These are phyloP conservation scores for Erysimum cheiranthoides DNA, from an alignment of 345 rosid genomes.

Conservation along the genomic window DNA sequence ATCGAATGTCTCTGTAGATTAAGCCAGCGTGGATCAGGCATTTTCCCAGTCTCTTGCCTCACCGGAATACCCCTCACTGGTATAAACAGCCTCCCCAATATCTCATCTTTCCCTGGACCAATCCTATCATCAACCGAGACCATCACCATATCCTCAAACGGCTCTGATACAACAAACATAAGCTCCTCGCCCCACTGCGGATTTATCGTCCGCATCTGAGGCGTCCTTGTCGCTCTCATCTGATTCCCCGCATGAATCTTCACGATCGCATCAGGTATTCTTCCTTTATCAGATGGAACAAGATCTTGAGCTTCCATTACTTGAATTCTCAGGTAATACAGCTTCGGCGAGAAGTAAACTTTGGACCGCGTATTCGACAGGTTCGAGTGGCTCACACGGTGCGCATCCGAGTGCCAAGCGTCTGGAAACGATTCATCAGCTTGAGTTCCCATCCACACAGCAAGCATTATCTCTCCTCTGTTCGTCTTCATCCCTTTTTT, in stretches of 20 bases:
- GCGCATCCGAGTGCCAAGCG: constrained; percentile 99
- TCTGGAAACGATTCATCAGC: constrained; percentile 95
- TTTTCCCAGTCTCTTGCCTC: constrained; percentile 60
- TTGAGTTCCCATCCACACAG: constrained; percentile 98
- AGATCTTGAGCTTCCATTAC: constrained; percentile 90
- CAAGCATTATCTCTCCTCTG: constrained; percentile 91
- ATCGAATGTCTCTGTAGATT: constrained; percentile 62
- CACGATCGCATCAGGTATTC: constrained; percentile 66
- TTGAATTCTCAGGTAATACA: constrained; percentile 79
- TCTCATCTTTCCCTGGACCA: constrained; percentile 78
- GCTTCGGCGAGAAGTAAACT: constrained; percentile 92
- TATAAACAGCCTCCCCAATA: constrained; percentile 61
- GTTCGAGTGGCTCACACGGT: constrained; percentile 68
- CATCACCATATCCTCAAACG: constrained; percentile 77
- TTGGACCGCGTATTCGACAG: constrained; percentile 78
- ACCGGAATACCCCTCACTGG: constrained; percentile 57
- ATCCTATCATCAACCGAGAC: constrained; percentile 76
- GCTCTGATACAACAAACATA: constrained; percentile 94
- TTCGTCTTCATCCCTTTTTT: constrained; percentile 62
- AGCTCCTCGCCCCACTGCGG: constrained; percentile 87
- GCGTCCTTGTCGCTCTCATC: constrained; percentile 57
- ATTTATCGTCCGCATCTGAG: constrained; percentile 57
- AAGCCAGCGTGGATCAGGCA: constrained; percentile 77
- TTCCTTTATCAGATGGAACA: constrained; percentile 65
- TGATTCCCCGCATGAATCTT: constrained; percentile 72